Base-by-base conservation (phyloP, 2,329 filamentous ascomycete genomes). In the Claviceps sp. region DNA sequence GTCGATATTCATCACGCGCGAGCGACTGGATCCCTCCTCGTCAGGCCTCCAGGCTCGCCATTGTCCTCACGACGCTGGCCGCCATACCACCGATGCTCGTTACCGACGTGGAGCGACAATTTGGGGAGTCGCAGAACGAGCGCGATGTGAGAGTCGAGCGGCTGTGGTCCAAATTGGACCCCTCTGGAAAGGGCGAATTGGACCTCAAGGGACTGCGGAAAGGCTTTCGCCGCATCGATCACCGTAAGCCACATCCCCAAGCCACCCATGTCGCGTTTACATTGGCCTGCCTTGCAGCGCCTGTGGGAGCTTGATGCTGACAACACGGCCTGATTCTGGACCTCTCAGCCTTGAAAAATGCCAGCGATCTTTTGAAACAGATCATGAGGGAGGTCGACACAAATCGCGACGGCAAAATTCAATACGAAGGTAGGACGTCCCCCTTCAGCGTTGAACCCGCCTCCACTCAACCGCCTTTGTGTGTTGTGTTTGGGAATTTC, bases 181-280 rank as follows among this genome's bases (percentile, higher is more conserved):
- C 84, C 58, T 79, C 82, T 58, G 76, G 77, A 54, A 82, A 84
- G 61, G 88, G 88, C 54, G 83, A 88, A 66, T 76, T 98, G 61
- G 90, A 97, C 69, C 74, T 94, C 58, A 82, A 85, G 66, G 89
- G 82, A 37, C 72, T 98, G 60, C 85, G 90, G 70, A 87, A 82
- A 70, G 93, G 91, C 4, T 71, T 98, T 63, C 82, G 76, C 66
- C 86, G 83, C 68, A 88, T 97, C 62, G 90, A 97, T 67, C 93
- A 98, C 67, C 93, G 89, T 95, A 64, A 70, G 74, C 61, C n/a
- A 50, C n/a, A 16, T 18, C 34, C 44, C 20, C 30, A 18, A 38
- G 48, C 30, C 18, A 9, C 24, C 4, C 13, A 42, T 37, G 14
- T 20, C 11, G 8, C 26, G 9, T 16, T 42, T 24, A 18, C 13